phyloP scores from a whole-genome alignment of 2,329 filamentous ascomycete genomes.

The Aspergillus japonicus region DNA sequence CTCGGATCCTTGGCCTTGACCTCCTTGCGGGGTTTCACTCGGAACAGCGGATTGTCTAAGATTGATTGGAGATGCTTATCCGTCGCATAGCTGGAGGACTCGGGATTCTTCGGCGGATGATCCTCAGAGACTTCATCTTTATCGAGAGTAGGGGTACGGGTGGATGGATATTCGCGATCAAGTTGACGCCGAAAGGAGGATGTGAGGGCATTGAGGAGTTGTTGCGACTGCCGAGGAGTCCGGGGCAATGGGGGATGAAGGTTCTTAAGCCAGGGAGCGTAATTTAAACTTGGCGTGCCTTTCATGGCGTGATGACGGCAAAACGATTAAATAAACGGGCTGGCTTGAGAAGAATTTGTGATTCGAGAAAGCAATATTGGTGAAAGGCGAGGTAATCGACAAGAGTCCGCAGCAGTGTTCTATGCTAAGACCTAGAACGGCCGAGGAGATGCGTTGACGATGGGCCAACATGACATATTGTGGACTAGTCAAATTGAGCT shows the following conservation, averaged over 20 bases:
- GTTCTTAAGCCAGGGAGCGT: slow-evolving; percentile 52
- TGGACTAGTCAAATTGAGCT: too few species aligned
- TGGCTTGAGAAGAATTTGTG: background rate
- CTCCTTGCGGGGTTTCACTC: slow-evolving; percentile 33
- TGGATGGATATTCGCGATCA: slow-evolving; percentile 55
- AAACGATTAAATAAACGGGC: background rate
- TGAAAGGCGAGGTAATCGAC: background rate
- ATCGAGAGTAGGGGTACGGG: slow-evolving; percentile 16
- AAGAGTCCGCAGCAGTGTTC: too few species aligned
- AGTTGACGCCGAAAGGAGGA: slow-evolving; percentile 64
- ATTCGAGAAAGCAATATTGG: background rate
- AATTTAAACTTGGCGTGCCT: slow-evolving; percentile 47
- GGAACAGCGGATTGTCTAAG: slow-evolving; percentile 44
- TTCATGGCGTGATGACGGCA: slow-evolving; percentile 47
- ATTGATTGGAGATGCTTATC: slow-evolving; percentile 41
- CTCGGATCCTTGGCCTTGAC: slow-evolving; percentile 8
- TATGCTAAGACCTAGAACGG: too few species aligned
- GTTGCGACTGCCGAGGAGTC: slow-evolving; percentile 57
- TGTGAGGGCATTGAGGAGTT: slow-evolving; percentile 60
- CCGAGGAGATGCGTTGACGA: background rate
- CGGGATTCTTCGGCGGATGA: slow-evolving; percentile 16
- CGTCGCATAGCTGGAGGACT: slow-evolving; percentile 34
- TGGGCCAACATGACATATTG: too few species aligned
- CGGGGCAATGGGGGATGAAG: slow-evolving; percentile 54
- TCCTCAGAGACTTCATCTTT: slow-evolving; percentile 11